Evolutionary conservation across 2,329 filamentous ascomycete species (phyloP).

Genomic region (Tolypocladium amazonense): DNA sequence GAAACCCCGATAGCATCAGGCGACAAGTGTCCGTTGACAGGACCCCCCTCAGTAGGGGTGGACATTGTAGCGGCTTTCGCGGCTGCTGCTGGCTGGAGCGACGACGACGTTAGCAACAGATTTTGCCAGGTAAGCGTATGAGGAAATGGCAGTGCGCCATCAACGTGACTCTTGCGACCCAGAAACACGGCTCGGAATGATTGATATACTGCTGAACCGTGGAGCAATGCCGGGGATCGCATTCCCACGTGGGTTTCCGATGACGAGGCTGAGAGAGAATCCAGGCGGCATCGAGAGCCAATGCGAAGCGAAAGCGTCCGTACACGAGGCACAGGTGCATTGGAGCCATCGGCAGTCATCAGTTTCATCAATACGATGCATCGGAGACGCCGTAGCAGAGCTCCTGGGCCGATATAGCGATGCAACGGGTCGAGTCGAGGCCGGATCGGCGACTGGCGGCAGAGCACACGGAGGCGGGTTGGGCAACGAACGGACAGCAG

Average conservation of each 20-base stretch:
- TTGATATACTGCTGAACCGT: conserved; percentile 12
- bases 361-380: conserved; percentile 22
- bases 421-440: conserved; percentile 18
- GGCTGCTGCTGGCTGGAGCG: conserved; percentile 40
- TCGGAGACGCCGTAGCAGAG: conserved; percentile 12
- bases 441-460: conserved; percentile 26
- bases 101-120: conserved; percentile 23
- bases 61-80: conserved; percentile 53
- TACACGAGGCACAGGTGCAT: conserved; percentile 15
- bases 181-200: conserved; percentile 8
- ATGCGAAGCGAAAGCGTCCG: conserved; percentile 9
- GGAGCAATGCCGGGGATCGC: conserved; percentile 30
- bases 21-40: conserved; percentile 56
- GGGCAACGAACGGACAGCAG: conserved; percentile 15
- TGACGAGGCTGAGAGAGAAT: conserved; percentile 36
- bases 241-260: conserved; percentile 30
- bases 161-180: conserved; percentile 17
- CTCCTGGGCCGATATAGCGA: conserved; percentile 22
- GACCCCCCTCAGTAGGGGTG: conserved; percentile 48
- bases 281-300: conserved; percentile 31
- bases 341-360: conserved; percentile 21
- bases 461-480: conserved; percentile 21
- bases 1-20: conserved; percentile 36
- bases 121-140: conserved; percentile 6
- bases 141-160: conserved; percentile 10